Conservation (phyloP, 139 green algal species). For the Zygnema cylindricum region DNA sequence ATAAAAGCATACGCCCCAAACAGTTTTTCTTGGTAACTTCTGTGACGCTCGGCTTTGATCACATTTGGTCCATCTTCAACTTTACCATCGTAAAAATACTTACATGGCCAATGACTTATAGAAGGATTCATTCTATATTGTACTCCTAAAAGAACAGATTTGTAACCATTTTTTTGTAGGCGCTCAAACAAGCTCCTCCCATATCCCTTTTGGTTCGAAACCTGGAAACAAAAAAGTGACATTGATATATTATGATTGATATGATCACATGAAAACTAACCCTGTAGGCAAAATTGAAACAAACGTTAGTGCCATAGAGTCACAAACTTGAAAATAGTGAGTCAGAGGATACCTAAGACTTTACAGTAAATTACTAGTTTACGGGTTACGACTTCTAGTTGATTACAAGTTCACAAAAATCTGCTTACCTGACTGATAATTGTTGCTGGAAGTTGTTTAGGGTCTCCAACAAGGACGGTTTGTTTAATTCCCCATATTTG, state of each 20-base stretch:
- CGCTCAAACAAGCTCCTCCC: conserved; percentile 61
- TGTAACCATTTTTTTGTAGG: conserved; percentile 71
- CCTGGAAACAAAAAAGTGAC: too few relatives aligned
- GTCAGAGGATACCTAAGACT: too few relatives aligned
- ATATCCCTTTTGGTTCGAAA: too few relatives aligned
- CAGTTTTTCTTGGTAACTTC: not conserved
- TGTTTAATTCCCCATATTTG: conserved; percentile 66
- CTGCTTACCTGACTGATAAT: conserved; percentile 65
- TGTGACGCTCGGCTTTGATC: not conserved
- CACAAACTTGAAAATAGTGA: too few relatives aligned
- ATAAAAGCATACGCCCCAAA: conserved; percentile 59
- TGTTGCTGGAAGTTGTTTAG: conserved; percentile 64
- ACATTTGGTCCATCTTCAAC: conserved; percentile 23
- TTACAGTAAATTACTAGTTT: too few relatives aligned
- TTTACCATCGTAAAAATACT: conserved; percentile 45
- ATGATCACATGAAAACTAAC: too few relatives aligned
- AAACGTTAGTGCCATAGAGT: too few relatives aligned
- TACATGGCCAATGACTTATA: conserved; percentile 75
- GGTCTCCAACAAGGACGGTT: conserved; percentile 65
- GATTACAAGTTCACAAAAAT: not conserved
- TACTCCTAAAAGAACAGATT: conserved; percentile 68
- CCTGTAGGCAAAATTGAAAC: too few relatives aligned
- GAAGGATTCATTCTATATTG: conserved; percentile 90
- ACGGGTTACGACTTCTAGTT: too few relatives aligned
- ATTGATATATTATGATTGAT: too few relatives aligned